phyloP scores from a whole-genome alignment of 2,329 filamentous ascomycete genomes.

The Cladorrhinum sp. region DNA sequence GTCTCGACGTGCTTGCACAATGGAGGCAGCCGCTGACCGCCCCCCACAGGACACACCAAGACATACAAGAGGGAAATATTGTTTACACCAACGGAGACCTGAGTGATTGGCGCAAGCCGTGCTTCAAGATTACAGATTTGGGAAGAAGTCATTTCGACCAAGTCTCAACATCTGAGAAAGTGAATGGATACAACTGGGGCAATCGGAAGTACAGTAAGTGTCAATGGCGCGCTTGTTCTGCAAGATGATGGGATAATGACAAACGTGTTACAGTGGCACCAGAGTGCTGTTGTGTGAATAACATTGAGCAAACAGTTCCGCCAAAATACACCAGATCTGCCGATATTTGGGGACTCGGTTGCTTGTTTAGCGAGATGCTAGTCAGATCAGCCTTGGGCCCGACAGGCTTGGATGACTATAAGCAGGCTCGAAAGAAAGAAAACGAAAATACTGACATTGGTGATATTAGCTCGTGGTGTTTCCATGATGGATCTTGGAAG shows the following conservation, averaged over 20 bases:
- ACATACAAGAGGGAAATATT: constrained; percentile 8
- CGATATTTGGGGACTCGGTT: constrained; percentile 6
- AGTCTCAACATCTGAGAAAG: not conserved
- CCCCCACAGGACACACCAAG: constrained; percentile 5
- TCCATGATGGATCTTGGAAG: not conserved
- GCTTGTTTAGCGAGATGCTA: constrained; percentile 10
- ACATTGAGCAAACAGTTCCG: not conserved
- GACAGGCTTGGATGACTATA: constrained; percentile 1
- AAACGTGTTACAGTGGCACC: constrained; percentile 1
- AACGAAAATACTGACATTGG: not conserved
- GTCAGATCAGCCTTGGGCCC: not conserved
- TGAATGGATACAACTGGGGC: not conserved
- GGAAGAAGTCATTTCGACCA: not conserved
- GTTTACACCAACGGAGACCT: not conserved
- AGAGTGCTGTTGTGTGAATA: not conserved
- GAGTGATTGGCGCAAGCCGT: not conserved
- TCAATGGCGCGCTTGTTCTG: not conserved
- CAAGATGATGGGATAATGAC: not conserved
- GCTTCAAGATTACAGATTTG: constrained; percentile 6
- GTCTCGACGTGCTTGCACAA: too few species aligned
- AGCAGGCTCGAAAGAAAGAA: not conserved
- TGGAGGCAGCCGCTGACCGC: too few species aligned
- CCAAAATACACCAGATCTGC: not conserved
- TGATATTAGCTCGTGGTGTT: not conserved
- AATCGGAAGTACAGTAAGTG: constrained; percentile 2